Evolutionary conservation across 805 yeast genomes (phyloP), one percentile per base, ranked within the genome.

Genomic region (Yamadazyma kitorensis): DNA sequence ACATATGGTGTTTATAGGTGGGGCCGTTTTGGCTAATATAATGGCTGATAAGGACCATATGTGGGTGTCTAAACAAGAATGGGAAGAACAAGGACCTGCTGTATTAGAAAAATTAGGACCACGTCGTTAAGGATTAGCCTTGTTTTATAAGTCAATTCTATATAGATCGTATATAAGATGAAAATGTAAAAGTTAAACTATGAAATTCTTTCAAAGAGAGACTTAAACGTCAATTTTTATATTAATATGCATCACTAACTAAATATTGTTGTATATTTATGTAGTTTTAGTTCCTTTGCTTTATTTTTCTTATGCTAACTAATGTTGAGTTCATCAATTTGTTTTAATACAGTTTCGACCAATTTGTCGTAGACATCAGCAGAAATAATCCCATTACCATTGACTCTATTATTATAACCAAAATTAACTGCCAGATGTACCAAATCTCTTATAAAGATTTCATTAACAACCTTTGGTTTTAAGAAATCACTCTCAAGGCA

Each of bases 41-140:
- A 93, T 93, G 98, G 95, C 95, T 29, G 96, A 89, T 59, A 93
- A 91, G 61, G 97, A 89, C 47, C 97, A 89, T 55, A 86, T 93
- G 95, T 93, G 98, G 98, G 78, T 93, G 48, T 72, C 86, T 34
- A 89, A 85, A 58, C 87, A 84, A 57, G 98, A 93, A 65, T 93
- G 98, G 98, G 93, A 87, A 59, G 98, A 93, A 68, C 87, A 84
- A 54, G 98, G 98, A 20, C 77, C 95, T 27, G 74, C 89, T 23
- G 77, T 86, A 9, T 76, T 93, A 61, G 72, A 70, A 43, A 93
- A 93, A 64, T 78, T 93, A 51, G 98, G 98, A 6, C 96, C 97
- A 39, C 79, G 98, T 64, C 34, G 39, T 27, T 34, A 28, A 24
- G 7, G 6, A 17, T 10, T 10, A 9, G 14, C 15, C n/a, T n/a